Conservation (phyloP, 108 stramenopile species). For the Cylindrotheca closterium region DNA sequence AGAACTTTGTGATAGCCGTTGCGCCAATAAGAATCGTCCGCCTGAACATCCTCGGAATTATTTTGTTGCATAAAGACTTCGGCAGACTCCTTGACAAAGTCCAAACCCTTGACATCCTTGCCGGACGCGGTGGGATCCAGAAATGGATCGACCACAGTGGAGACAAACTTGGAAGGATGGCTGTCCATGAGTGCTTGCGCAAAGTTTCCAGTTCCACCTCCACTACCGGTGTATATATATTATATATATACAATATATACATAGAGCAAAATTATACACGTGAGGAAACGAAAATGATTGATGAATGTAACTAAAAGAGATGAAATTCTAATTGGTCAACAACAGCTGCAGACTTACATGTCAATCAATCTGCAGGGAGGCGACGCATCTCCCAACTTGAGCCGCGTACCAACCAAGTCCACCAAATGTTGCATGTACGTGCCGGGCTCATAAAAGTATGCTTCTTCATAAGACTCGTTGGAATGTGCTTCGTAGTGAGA, state of each 20-base stretch:
- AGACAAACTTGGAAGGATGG: neutral
- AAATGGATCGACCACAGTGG: slow-evolving; percentile 71
- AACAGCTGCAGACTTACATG: too few relatives aligned
- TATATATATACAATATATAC: neutral
- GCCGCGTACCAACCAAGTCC: slow-evolving; percentile 17
- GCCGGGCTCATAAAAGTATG: slow-evolving; percentile 60
- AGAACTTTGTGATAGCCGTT: slow-evolving; percentile 42
- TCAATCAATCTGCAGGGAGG: too few relatives aligned
- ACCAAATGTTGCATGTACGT: slow-evolving; percentile 52
- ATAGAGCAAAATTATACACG: neutral
- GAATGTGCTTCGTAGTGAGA: slow-evolving; percentile 58
- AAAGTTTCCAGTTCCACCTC: slow-evolving; percentile 80
- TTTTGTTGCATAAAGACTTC: slow-evolving; percentile 33
- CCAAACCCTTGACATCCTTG: neutral
- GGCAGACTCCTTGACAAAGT: slow-evolving; percentile 58
- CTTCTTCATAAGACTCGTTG: slow-evolving; percentile 50
- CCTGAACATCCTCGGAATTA: neutral
- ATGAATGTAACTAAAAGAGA: too few relatives aligned
- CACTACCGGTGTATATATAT: slow-evolving; percentile 50
- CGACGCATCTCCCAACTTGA: slow-evolving; percentile 17
- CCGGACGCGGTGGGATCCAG: slow-evolving; percentile 15
- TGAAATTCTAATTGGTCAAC: too few relatives aligned
- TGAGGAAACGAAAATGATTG: neutral
- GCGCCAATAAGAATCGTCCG: slow-evolving; percentile 20
- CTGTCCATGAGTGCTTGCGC: slow-evolving; percentile 27